A percentile compares a stretch with the other conserved stretches of the same genome.
These are phyloP conservation scores for Leccinum variicolor DNA, from an alignment of 768 basidiomycete genomes.

Conservation along the genomic window DNA sequence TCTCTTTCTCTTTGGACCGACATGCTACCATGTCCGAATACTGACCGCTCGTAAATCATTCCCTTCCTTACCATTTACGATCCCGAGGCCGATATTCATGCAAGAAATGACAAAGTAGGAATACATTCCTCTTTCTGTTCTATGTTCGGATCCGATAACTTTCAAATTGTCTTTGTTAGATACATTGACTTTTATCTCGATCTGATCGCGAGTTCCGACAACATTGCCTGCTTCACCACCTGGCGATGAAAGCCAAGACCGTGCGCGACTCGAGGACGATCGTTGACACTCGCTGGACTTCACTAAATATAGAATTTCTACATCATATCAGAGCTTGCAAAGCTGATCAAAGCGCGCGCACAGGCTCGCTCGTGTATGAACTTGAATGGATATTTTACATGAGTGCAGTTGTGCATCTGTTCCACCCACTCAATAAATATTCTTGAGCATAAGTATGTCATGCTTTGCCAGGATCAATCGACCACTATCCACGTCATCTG, in stretches of 20 bases:
- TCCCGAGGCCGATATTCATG: too few relatives aligned
- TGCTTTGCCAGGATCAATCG: neutral
- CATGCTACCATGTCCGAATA: slow-evolving; percentile 73
- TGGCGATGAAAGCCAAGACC: slow-evolving; percentile 81
- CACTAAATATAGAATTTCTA: slow-evolving; percentile 69
- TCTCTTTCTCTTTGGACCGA: neutral
- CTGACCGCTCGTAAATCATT: slow-evolving; percentile 53
- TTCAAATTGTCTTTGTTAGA: slow-evolving; percentile 43
- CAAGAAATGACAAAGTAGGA: slow-evolving; percentile 79
- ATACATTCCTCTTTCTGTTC: neutral
- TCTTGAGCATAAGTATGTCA: neutral
- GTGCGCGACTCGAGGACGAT: slow-evolving; percentile 58
- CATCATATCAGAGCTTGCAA: slow-evolving; percentile 71
- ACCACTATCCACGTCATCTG: neutral
- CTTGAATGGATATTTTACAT: too few relatives aligned
- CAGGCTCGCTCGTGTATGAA: slow-evolving; percentile 52
- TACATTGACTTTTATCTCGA: slow-evolving; percentile 89
- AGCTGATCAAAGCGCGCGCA: slow-evolving; percentile 71
- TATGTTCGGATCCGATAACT: neutral
- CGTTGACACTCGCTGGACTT: neutral
- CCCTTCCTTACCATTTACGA: too few relatives aligned
- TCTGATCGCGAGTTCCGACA: slow-evolving; percentile 72
- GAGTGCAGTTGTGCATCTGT: too few relatives aligned
- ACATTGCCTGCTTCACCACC: slow-evolving; percentile 80
- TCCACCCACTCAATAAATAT: too few relatives aligned